Base-by-base conservation (phyloP, 331 rosid species). In the Dryas integrifolia region DNA sequence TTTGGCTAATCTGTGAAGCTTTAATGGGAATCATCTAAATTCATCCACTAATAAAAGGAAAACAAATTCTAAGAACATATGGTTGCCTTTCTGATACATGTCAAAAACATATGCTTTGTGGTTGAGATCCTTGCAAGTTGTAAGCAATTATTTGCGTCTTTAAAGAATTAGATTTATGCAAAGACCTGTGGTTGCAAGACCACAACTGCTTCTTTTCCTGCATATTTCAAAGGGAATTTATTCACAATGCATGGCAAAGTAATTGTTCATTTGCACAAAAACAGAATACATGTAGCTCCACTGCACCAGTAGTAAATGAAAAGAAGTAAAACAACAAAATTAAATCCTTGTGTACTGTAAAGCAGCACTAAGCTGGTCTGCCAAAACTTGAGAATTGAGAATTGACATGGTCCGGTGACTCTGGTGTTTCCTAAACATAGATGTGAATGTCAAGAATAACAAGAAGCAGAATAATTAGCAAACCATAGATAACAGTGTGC, bases 401-500 rank as follows among this genome's bases (percentile, higher is more conserved):
- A 30, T 30, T 30, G 35, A 30, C 35, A 30, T 30, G 35, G 35
- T 30, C 35, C 14, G 55, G 16, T n/a, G 2, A 7, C 55, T 30
- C 45, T 9, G 9, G 48, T 9, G 8, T 16, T 11, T 7, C 40
- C 66, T 86, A 92, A 30, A 84, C 82, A 72, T 88, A 85, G 65
- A 94, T 73, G 83, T 88, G 97, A 52, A 94, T 44, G 51, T 72
- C 81, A 40, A 94, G 97, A 79, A 94, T 76, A 57, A 91, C 72
- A 38, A 94, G 85, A 59, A 94, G 82, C 77, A 94, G 61, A 85
- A 86, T 77, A 1, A 94, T 85, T 47, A 94, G 82, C 74, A 94
- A 61, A 79, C 89, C 96, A 69, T 89, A 91, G 76, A 94, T 79
- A 35, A 94, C 90, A 7, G 98, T 48, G 81, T 91, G 97, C 46